Base-by-base conservation (phyloP, 1,284 basidiomycete species). In the Heliocybe sulcata region DNA sequence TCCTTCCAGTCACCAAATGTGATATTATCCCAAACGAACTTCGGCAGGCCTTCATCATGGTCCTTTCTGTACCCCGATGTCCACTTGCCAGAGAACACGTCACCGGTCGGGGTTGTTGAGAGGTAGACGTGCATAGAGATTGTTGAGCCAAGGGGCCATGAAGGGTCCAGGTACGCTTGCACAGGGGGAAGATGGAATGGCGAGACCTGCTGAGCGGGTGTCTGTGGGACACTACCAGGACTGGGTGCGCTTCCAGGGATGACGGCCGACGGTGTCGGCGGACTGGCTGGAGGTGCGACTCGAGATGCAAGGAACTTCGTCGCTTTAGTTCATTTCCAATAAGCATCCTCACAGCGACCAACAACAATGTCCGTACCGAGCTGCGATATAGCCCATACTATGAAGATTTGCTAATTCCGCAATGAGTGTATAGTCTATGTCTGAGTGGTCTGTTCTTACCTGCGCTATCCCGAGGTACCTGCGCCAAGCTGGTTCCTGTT, bases 1-100 rank as follows among this genome's bases (percentile, higher is more conserved):
- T 93, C 88, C 45, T 79, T 81, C 81, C 84, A 94, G 62, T 92
- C 80, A 35, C 92, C 92, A 63, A 87, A 94, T 0, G 84, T 87
- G 52, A 98, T 81, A 61, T 90, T 88, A 45, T 87, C 75, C 91
- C 93, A 97, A 14, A 82, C 76, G 54, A 90, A 83, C 57, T 77
- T 76, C 4, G 90, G 88, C 26, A 91, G 69, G 33, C 69, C 68
- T 53, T 72, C 76, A 50, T 82, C 80, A 47, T 72, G 67, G 54
- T 77, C 70, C 56, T 75, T 72, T 52, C 75, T 66, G 67, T 73
- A 76, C 27, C 65, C 73, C 1, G 75, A 72, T 16, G 76, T 77
- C 73, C 75, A 74, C 55, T 74, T 67, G 63, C 67, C 70, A 38
- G 81, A 75, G 71, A 90, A 85, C 6, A 82, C 75, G 60, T 83